phyloP scores from a whole-genome alignment of 2,329 filamentous ascomycete species.

The Rachicladosporium sp. region DNA sequence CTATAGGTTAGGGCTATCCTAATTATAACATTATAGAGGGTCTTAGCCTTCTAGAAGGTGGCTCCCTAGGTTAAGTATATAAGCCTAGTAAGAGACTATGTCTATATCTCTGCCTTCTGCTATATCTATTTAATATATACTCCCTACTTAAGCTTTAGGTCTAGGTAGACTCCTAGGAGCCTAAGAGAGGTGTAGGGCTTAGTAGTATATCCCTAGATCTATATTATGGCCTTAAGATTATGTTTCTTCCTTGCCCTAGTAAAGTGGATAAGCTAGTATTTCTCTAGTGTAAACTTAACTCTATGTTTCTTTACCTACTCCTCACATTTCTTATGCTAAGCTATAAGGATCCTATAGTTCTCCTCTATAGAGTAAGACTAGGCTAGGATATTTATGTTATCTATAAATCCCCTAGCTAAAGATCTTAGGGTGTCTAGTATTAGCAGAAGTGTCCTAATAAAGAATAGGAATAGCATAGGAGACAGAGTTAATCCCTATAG shows the following conservation, averaged over 20 bases:
- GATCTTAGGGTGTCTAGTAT: conserved; percentile 8
- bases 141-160: conserved; percentile 1
- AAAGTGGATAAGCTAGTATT: conserved; percentile 22
- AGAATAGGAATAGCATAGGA: conserved; percentile 24
- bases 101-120: no score
- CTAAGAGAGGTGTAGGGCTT: conserved; percentile 16
- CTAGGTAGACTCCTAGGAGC: background rate
- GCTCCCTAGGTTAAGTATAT: no score
- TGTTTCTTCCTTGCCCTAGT: no score
- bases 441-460: conserved; percentile 21
- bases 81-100: no score
- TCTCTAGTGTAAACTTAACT: conserved; percentile 19
- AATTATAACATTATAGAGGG: no score
- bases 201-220: no score
- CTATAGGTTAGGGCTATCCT: no score
- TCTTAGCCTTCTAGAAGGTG: no score
- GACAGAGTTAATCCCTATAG: conserved; percentile 21
- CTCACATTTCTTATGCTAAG: background rate
- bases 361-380: conserved; percentile 10
- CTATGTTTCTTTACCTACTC: conserved; percentile 16
- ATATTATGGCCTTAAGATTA: conserved; percentile 2
- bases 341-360: conserved; percentile 7
- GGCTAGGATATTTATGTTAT: conserved; percentile 15
- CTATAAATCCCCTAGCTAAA: conserved; percentile 14
- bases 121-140: background rate